Base-by-base conservation (phyloP, 768 basidiomycete species). In the Naganishia vishniacii region DNA sequence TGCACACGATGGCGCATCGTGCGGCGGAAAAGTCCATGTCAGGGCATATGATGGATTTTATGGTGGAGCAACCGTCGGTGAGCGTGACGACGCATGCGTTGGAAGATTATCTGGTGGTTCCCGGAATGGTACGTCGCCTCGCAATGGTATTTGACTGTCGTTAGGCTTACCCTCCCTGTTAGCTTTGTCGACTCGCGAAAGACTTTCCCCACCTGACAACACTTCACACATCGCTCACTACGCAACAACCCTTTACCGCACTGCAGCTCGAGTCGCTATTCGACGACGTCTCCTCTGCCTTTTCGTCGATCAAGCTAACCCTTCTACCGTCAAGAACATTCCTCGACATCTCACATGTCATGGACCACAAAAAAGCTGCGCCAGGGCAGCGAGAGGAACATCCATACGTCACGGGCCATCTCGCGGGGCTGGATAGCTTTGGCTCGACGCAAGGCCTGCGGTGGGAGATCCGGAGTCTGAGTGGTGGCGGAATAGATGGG, bases 1-100 rank as follows among this genome's bases (percentile, higher is more conserved):
- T 56, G 31, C 53, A 56, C 8, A 23, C 53, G 2, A 41, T 37
- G 20, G 53, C 53, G n/a, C 53, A 56, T 25, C 53, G 53, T 40
- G 31, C 31, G 16, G 20, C 53, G 1, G 53, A 56, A 41, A 56
- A 56, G 37, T 32, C 53, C 2, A 56, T 56, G 53, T 56, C 53
- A 0, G 31, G 53, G 15, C 53, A 34, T 13, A 56, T 56, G 53
- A 56, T 56, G 53, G 53, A 56, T 40, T 56, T 32, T 13, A 18
- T 32, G 18, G 11, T 20, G 20, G 53, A 56, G 13, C 31, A 37
- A 34, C 53, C 53, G 1, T 56, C 53, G 2, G 18, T 56, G 3
- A 32, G 37, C 37, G 34, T 56, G 11, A 32, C 20, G 15, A 56
- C 53, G 7, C 16, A 56, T 15, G 34, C 49, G 18, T n/a, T 51